phyloP scores from a whole-genome alignment of 192 early-diverging fungal genomes.

The Mortierella hygrophila region DNA sequence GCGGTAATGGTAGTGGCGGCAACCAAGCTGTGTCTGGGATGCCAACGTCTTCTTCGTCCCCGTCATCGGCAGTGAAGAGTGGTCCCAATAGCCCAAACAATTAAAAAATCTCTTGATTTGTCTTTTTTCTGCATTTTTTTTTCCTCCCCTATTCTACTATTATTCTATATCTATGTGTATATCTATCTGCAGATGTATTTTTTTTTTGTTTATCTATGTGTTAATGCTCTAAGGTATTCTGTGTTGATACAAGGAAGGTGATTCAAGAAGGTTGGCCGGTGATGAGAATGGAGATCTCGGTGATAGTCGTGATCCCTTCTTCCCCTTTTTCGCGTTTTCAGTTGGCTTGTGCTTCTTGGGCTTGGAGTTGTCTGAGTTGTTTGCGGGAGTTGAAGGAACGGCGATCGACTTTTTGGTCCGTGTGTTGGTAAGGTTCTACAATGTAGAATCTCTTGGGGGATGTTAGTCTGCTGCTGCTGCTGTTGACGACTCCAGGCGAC shows the following conservation, averaged over 20 bases:
- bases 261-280: too few relatives aligned
- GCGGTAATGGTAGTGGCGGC: neutral
- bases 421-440: conserved; percentile 22
- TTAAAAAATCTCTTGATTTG: conserved; percentile 13
- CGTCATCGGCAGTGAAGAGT: conserved; percentile 17
- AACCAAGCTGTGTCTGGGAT: neutral
- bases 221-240: too few relatives aligned
- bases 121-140: neutral
- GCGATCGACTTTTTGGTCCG: conserved; percentile 23
- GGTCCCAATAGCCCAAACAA: neutral
- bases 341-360: neutral
- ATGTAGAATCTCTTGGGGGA: conserved; percentile 17
- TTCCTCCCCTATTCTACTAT: neutral
- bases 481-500: neutral
- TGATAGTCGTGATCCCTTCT: too few relatives aligned
- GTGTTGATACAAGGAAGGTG: too few relatives aligned
- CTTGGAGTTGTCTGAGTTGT: conserved; percentile 24
- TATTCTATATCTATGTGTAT: neutral
- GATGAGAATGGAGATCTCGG: too few relatives aligned
- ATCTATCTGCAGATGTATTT: too few relatives aligned
- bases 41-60: neutral
- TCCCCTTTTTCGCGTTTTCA: too few relatives aligned
- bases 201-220: too few relatives aligned
- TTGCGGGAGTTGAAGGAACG: conserved; percentile 34
- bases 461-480: neutral